Conservation (phyloP, 2,329 filamentous ascomycete genomes). For the Didymella pinodella region DNA sequence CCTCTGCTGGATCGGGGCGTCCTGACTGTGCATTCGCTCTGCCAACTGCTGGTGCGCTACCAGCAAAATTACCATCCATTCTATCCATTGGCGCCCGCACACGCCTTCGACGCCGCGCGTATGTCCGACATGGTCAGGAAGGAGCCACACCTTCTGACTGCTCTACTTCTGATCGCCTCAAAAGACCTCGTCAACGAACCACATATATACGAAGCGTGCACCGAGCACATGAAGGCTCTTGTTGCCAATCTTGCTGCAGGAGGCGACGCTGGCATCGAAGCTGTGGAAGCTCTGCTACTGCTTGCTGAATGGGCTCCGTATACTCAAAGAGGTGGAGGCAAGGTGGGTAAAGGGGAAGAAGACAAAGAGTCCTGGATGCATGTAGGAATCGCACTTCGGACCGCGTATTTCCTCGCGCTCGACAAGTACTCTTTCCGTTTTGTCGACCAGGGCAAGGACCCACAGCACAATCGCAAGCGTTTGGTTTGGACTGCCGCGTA, state of each 20-base stretch:
- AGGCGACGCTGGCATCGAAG: slow-evolving; percentile 71
- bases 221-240: slow-evolving; percentile 73
- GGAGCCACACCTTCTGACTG: slow-evolving; percentile 73
- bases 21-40: slow-evolving; percentile 57
- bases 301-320: slow-evolving; percentile 78
- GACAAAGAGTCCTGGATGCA: slow-evolving; percentile 81
- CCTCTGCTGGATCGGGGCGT: slow-evolving; percentile 53
- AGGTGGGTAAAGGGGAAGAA: slow-evolving; percentile 75
- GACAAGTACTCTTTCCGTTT: slow-evolving; percentile 73
- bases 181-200: slow-evolving; percentile 73
- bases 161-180: slow-evolving; percentile 73
- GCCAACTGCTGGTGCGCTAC: slow-evolving; percentile 65
- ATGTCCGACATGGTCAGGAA: slow-evolving; percentile 65
- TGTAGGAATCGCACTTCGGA: slow-evolving; percentile 72
- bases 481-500: slow-evolving; percentile 70
- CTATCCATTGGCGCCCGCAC: slow-evolving; percentile 71
- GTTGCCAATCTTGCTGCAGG: slow-evolving; percentile 73
- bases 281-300: slow-evolving; percentile 73
- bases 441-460: slow-evolving; percentile 65
- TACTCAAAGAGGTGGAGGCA: slow-evolving; percentile 66
- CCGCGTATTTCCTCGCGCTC: slow-evolving; percentile 74
- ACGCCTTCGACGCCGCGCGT: slow-evolving; percentile 63
- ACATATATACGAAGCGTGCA: slow-evolving; percentile 70
- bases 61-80: slow-evolving; percentile 73
- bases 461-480: slow-evolving; percentile 68